Conservation (phyloP, 805 yeast species). For the Ogataea corticis region DNA sequence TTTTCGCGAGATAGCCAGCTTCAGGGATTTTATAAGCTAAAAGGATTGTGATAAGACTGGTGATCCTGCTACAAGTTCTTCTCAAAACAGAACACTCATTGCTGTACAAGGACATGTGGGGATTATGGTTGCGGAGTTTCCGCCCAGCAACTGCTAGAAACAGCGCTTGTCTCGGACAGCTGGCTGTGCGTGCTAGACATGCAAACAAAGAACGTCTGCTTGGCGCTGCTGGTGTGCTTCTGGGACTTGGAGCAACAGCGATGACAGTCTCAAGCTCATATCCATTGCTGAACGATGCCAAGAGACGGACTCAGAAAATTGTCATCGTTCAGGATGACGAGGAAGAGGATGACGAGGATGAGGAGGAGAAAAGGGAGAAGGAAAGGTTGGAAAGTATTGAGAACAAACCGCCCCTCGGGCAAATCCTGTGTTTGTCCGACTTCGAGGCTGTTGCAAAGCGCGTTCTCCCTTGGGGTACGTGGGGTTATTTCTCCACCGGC, state of each 20-base stretch:
- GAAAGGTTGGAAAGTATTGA: conserved; percentile 41
- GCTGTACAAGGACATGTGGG: neutral
- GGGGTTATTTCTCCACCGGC: conserved; percentile 91
- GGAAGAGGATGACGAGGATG: conserved; percentile 29
- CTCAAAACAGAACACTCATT: neutral
- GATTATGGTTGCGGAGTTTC: neutral
- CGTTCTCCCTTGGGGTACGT: conserved; percentile 69
- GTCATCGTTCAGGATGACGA: conserved; percentile 27
- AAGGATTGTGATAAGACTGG: too few relatives aligned
- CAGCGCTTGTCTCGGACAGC: neutral
- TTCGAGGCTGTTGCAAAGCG: conserved; percentile 84
- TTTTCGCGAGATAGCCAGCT: neutral
- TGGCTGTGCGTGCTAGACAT: neutral
- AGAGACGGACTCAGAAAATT: conserved; percentile 18
- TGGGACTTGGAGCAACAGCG: conserved; percentile 6
- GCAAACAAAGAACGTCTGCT: neutral
- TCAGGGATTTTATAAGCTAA: neutral
- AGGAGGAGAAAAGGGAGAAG: conserved; percentile 34
- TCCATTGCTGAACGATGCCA: conserved; percentile 19
- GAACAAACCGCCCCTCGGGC: conserved; percentile 66
- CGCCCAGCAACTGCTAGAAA: neutral
- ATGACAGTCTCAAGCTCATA: neutral
- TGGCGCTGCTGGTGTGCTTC: conserved; percentile 7
- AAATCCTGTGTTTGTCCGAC: conserved; percentile 74
- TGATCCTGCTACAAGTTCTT: too few relatives aligned